A percentile compares a stretch with the other conserved stretches of the same genome.
These are phyloP conservation scores for Raphanus sativus DNA, from an alignment of 345 rosid genomes.

Conservation along the genomic window DNA sequence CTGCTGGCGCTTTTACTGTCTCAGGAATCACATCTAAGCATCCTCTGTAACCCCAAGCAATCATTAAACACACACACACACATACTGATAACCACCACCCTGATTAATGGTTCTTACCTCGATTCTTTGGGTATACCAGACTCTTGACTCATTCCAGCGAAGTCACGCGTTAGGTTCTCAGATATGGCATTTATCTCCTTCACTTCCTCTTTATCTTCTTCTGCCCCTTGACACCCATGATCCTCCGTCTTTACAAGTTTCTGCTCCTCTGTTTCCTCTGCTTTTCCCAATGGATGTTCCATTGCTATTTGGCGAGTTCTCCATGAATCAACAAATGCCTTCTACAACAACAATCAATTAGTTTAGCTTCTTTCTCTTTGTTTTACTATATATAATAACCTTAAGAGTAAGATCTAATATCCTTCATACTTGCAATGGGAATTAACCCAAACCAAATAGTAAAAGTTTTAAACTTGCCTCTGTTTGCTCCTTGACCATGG, in stretches of 20 bases:
- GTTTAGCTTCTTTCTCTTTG: constrained; percentile 4
- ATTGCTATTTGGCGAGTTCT: neutral
- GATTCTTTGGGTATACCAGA: neutral
- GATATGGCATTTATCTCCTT: constrained; percentile 16
- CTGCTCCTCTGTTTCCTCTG: neutral
- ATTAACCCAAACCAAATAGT: neutral
- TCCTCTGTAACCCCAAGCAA: constrained; percentile 7
- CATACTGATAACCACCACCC: neutral
- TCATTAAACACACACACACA: neutral
- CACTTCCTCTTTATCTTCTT: constrained; percentile 4
- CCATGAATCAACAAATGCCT: neutral
- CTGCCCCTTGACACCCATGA: neutral
- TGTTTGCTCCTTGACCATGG: constrained; percentile 17
- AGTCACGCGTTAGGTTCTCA: neutral
- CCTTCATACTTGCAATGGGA: neutral
- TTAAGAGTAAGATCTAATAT: neutral
- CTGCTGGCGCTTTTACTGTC: constrained; percentile 6
- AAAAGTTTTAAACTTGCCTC: constrained; percentile 22
- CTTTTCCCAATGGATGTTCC: neutral
- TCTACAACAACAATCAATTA: neutral
- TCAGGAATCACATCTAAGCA: neutral
- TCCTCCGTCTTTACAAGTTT: neutral
- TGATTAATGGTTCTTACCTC: constrained; percentile 11
- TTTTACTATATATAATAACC: neutral
- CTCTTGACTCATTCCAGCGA: constrained; percentile 11